These are phyloP conservation scores for Platanthera zijinensis DNA, from an alignment of 106 monocot species.

Conservation along the genomic window DNA sequence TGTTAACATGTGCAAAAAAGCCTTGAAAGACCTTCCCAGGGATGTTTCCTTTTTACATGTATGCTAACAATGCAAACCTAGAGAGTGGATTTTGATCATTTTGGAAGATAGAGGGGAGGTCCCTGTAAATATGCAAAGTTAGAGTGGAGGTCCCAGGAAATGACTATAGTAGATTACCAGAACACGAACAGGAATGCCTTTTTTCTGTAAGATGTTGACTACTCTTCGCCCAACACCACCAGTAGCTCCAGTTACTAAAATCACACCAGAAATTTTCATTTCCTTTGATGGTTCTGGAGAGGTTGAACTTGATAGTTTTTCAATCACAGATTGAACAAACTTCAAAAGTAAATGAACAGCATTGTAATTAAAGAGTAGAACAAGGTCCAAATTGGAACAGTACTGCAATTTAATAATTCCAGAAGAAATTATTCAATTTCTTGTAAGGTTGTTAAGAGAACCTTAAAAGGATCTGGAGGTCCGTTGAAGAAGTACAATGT, in stretches of 20 bases:
- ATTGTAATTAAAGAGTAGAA: not conserved
- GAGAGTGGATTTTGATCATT: too few species aligned
- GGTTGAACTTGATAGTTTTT: slow-evolving; percentile 33
- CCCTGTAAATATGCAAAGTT: too few species aligned
- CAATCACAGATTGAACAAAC: slow-evolving; percentile 69
- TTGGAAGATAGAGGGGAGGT: too few species aligned
- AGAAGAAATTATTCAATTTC: not conserved
- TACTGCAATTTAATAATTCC: not conserved
- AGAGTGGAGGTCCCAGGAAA: too few species aligned
- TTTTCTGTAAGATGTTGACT: slow-evolving; percentile 61
- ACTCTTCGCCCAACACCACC: slow-evolving; percentile 97
- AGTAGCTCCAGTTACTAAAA: slow-evolving; percentile 87
- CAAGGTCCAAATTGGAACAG: not conserved
- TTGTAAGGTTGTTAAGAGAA: slow-evolving; percentile 3
- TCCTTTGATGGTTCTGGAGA: slow-evolving; percentile 32
- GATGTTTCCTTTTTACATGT: too few species aligned
- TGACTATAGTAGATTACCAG: slow-evolving; percentile 41
- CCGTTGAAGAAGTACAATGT: slow-evolving; percentile 96
- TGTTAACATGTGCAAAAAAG: too few species aligned
- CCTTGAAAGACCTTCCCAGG: too few species aligned
- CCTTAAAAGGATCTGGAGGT: slow-evolving; percentile 83
- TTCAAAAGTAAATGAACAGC: slow-evolving; percentile 18
- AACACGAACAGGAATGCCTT: slow-evolving; percentile 65
- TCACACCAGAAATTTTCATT: slow-evolving; percentile 59
- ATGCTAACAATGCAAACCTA: too few species aligned